Percentiles rank a stretch among this genome's conserved stretches.
These are phyloP conservation scores for Fusarium foetens DNA, from an alignment of 2,329 filamentous ascomycete genomes.

Conservation along the genomic window DNA sequence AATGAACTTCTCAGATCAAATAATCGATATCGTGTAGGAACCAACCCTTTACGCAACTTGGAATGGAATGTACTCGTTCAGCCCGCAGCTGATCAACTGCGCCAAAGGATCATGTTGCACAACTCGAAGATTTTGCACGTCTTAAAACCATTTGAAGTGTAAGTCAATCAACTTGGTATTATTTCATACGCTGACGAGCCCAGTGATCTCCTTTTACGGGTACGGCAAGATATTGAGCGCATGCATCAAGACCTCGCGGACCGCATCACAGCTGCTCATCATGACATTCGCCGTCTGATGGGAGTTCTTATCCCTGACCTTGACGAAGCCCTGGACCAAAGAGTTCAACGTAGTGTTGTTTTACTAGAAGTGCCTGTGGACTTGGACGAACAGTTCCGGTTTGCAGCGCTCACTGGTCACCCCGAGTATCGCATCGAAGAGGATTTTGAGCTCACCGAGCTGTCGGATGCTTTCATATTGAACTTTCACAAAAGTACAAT, in stretches of 20 bases:
- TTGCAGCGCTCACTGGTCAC: constrained; percentile 35
- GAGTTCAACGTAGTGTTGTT: constrained; percentile 24
- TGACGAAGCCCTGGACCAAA: constrained; percentile 38
- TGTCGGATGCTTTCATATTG: constrained; percentile 49
- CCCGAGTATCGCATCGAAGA: constrained; percentile 34
- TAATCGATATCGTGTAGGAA: constrained; percentile 41
- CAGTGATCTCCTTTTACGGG: constrained; percentile 49
- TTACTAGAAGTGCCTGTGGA: constrained; percentile 36
- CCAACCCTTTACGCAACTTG: constrained; percentile 46
- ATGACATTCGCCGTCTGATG: constrained; percentile 41
- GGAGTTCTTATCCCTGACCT: constrained; percentile 43
- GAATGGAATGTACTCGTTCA: constrained; percentile 52
- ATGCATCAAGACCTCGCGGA: constrained; percentile 42
- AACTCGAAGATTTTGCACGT: constrained; percentile 49
- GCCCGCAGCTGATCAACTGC: constrained; percentile 47
- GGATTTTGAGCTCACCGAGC: constrained; percentile 41
- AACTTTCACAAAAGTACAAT: constrained; percentile 44
- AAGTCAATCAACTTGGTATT: constrained; percentile 4
- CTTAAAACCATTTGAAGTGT: constrained; percentile 52
- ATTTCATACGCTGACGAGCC: background rate
- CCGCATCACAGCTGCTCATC: constrained; percentile 38
- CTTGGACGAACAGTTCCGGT: constrained; percentile 41
- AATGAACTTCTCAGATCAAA: constrained; percentile 45
- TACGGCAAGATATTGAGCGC: constrained; percentile 43
- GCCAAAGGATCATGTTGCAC: constrained; percentile 48